Percentiles rank a stretch among this genome's conserved stretches.
phyloP scores from a whole-genome alignment of 495 filamentous ascomycete genomes.

The Schizothecium vesticola region DNA sequence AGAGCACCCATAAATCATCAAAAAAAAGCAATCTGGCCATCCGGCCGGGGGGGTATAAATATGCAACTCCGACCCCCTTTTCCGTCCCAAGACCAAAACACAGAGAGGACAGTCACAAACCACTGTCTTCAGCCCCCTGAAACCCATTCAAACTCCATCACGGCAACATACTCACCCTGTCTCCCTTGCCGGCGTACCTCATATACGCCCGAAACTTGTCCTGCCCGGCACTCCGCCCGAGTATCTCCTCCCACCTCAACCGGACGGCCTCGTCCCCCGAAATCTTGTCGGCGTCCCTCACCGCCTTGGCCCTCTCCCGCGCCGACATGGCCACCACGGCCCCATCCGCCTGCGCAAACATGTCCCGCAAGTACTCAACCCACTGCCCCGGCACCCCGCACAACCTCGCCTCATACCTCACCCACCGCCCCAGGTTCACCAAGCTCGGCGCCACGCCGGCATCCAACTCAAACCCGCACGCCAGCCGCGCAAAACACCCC shows the following conservation, averaged over 20 bases:
- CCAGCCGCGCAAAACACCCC: conserved; percentile 24
- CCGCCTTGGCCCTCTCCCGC: not conserved
- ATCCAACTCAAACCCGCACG: conserved; percentile 14
- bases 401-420: conserved; percentile 30
- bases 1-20: too few relatives aligned
- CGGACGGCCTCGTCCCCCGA: conserved; percentile 21
- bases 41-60: too few relatives aligned
- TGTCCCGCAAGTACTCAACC: conserved; percentile 7
- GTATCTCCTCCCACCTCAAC: conserved; percentile 11
- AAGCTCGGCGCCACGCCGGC: conserved; percentile 12
- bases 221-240: not conserved
- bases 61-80: too few relatives aligned
- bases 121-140: not conserved
- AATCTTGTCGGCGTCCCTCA: conserved; percentile 11
- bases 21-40: too few relatives aligned
- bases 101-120: not conserved
- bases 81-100: too few relatives aligned
- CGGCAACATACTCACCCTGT: not conserved
- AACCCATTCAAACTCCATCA: not conserved
- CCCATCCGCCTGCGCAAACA: conserved; percentile 18
- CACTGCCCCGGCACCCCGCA: conserved; percentile 10
- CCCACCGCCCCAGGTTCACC: conserved; percentile 29
- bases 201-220: not conserved
- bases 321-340: not conserved
- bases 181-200: not conserved